Base-by-base conservation (phyloP, 495 filamentous ascomycete genomes). In the Aspergillus avenaceus region DNA sequence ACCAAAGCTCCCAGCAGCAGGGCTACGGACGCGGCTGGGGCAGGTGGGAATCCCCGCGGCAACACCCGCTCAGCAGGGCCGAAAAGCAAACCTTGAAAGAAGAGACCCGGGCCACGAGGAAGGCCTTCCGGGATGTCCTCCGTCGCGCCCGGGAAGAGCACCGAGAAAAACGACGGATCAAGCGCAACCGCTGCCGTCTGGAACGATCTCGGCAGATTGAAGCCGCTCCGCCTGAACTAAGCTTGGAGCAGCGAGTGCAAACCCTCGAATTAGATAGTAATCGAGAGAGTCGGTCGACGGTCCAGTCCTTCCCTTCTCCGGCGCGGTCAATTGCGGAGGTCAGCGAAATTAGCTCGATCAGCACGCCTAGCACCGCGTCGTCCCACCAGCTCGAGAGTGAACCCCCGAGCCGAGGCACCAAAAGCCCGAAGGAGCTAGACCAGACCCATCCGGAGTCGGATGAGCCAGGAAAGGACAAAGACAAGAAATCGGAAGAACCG, bases 41-140 rank as follows among this genome's bases (percentile, higher is more conserved):
- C 67, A 64, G 69, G 19, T 73, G 70, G 70, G 69, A 74, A 31
- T 68, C 66, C 0, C 69, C 72, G 1, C 63, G 68, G 14, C 63
- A 70, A 31, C 63, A 67, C 9, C 57, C 66, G 31, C 64, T 63
- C 7, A 63, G 65, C 14, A 53, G 55, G 21, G 52, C 54, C 0
- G 67, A 71, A n/a, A 56, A 56, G 14, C 61, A 56, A 5, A 63
- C 63, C 2, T 58, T 70, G 37, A 75, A 69, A 41, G 69, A 72
- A 27, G 72, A 76, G 50, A 61, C 69, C 44, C 63, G 63, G 1
- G 60, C 63, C 13, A 69, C 70, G 6, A 59, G 56, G 25, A 67
- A 74, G 38, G 70, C 67, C 6, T 74, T 76, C 53, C 54, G 62
- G 23, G 70, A 72, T n/a, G 58, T 70, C 6, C 52, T 71, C 8